Base-by-base conservation (phyloP, 129 eudicot genomes). In the Escallonia herrerae region DNA sequence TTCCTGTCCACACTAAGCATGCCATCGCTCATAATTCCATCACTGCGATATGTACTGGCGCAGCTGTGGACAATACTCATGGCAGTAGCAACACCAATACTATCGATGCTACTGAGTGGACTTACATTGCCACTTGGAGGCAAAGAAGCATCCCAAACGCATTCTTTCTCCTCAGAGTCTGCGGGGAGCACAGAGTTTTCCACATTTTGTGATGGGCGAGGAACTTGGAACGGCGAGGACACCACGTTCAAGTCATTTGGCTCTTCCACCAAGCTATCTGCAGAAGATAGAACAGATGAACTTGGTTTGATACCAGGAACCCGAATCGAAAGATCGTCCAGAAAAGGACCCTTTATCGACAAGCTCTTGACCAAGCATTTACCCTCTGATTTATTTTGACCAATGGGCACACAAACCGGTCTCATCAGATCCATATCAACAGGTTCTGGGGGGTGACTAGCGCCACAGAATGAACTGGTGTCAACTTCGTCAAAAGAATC, bases 121-220 rank as follows among this genome's bases (percentile, higher is more conserved):
- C 91, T 84, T 38, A 82, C 95, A 62, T 87, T 87, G 63, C 95
- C 91, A 79, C 95, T 87, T 44, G 96, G 96, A 63, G 96, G 96
- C 73, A 88, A 82, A 58, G 96, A 90, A 67, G 95, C 84, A 72
- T 90, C 97, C 97, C 97, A 90, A 46, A 90, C 69, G 62, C 97
- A 90, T 69, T 87, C 97, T 60, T 84, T 90, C 44, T 87, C 95
- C 48, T 86, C 97, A 7, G 87, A 77, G 66, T 83, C 84, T 58
- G 76, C 77, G 59, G 70, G 72, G 33, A 71, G 70, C 14, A 72
- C 79, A 22, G 85, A 66, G 65, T 56, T 66, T 41, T 80, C 91
- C 2, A 82, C 66, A 48, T 80, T 86, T 41, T 90, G 85, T 5
- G 90, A 86, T 4, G 87, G 81, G n/a, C 79, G 82, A 10, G 86